A percentile compares a stretch with the other conserved stretches of the same genome.
Conservation (phyloP, 768 basidiomycete species). For the Thelephora ganbajun region DNA sequence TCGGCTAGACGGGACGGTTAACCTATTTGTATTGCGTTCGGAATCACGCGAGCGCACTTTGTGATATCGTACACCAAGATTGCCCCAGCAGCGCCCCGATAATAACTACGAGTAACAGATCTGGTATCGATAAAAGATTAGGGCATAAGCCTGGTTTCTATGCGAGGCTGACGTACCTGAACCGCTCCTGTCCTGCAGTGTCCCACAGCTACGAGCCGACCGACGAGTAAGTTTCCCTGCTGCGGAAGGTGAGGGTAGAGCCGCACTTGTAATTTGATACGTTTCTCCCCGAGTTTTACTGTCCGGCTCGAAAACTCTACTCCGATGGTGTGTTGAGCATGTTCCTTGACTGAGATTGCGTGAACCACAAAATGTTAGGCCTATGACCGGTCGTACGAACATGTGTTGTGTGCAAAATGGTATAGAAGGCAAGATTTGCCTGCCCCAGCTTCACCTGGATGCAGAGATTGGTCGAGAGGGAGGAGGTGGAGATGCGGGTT, state of each 20-base stretch:
- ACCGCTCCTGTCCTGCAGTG: conserved; percentile 92
- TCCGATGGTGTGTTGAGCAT: conserved; percentile 96
- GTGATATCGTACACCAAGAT: conserved; percentile 93
- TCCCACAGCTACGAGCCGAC: conserved; percentile 88
- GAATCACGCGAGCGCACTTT: conserved; percentile 21
- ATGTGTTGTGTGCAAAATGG: conserved; percentile 92
- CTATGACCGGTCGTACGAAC: too few relatives aligned
- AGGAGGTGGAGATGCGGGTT: conserved; percentile 1
- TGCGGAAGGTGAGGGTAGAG: not conserved
- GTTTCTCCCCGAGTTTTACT: conserved; percentile 84
- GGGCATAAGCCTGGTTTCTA: conserved; percentile 6
- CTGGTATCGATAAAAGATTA: conserved; percentile 22
- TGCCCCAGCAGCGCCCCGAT: conserved; percentile 85
- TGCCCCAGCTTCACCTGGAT: conserved; percentile 83
- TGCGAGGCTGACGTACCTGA: conserved; percentile 38
- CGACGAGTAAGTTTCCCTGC: conserved; percentile 5
- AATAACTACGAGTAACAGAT: conserved; percentile 90
- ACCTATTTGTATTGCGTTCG: conserved; percentile 5
- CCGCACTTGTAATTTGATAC: conserved; percentile 86
- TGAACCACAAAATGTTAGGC: too few relatives aligned
- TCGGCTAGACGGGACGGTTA: conserved; percentile 37
- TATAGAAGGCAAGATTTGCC: conserved; percentile 96
- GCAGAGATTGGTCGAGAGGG: not conserved
- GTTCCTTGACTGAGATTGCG: conserved; percentile 66
- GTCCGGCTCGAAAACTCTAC: conserved; percentile 96